These are phyloP conservation scores for Aspergillus bombycis DNA, from an alignment of 2,329 filamentous ascomycete species.

Conservation along the genomic window DNA sequence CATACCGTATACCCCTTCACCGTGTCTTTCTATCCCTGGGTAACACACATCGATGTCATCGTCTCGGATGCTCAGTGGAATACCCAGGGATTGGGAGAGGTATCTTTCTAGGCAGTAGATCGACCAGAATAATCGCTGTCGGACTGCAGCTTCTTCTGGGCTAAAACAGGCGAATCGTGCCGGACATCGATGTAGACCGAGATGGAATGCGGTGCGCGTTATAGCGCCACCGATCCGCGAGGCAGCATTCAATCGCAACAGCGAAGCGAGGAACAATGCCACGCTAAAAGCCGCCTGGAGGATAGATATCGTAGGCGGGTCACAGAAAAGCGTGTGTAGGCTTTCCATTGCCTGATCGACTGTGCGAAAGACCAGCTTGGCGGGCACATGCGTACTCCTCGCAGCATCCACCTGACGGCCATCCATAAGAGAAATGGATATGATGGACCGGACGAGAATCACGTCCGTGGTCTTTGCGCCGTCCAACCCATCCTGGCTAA, in stretches of 20 bases:
- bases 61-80: conserved; percentile 59
- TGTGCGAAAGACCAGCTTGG: conserved; percentile 51
- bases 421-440: conserved; percentile 60
- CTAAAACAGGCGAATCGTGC: conserved; percentile 56
- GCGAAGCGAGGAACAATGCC: conserved; percentile 59
- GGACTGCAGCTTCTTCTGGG: conserved; percentile 49
- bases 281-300: conserved; percentile 58
- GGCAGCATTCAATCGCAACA: conserved; percentile 60
- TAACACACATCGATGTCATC: conserved; percentile 64
- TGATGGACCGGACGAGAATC: conserved; percentile 52
- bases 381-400: conserved; percentile 39
- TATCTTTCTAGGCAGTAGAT: conserved; percentile 60
- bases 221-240: conserved; percentile 60
- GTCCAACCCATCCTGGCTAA: conserved; percentile 38
- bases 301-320: conserved; percentile 51
- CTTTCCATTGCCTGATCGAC: conserved; percentile 56
- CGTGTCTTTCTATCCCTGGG: conserved; percentile 53
- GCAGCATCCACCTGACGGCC: conserved; percentile 45
- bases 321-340: conserved; percentile 51
- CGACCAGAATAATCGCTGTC: conserved; percentile 60
- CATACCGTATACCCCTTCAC: conserved; percentile 7
- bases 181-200: conserved; percentile 63
- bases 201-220: conserved; percentile 58
- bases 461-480: conserved; percentile 40
- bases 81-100: conserved; percentile 59